A percentile compares a stretch with the other conserved stretches of the same genome.
phyloP scores from a whole-genome alignment of 75 land plant species.

The Sequoiadendron giganteum region DNA sequence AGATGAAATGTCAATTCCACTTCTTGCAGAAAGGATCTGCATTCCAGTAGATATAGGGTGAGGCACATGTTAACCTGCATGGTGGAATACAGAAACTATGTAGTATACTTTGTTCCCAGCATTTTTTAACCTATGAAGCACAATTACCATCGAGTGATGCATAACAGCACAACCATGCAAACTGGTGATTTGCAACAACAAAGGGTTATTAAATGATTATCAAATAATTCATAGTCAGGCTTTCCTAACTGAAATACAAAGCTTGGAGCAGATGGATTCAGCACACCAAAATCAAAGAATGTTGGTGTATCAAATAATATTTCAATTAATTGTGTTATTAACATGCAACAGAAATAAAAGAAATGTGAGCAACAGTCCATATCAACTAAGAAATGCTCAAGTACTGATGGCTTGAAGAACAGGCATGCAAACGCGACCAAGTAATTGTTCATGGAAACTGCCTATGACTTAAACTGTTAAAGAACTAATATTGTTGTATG shows the following conservation, averaged over 20 bases:
- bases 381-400: neutral
- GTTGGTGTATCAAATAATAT: neutral
- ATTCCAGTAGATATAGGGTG: neutral
- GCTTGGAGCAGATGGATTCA: neutral
- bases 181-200: neutral
- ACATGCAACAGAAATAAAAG: neutral
- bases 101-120: neutral
- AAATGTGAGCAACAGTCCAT: neutral
- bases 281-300: neutral
- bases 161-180: neutral
- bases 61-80: neutral
- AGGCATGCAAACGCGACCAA: neutral
- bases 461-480: neutral
- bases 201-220: neutral
- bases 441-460: neutral
- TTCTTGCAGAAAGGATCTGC: slow-evolving; percentile 16
- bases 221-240: neutral
- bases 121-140: neutral
- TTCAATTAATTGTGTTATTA: neutral
- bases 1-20: slow-evolving; percentile 10
- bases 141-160: neutral
- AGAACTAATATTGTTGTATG: neutral
- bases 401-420: neutral
- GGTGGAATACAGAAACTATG: neutral
- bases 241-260: neutral